Evolutionary conservation across 495 filamentous ascomycete species (phyloP).

Genomic region (Penicillium macrosclerotiorum): DNA sequence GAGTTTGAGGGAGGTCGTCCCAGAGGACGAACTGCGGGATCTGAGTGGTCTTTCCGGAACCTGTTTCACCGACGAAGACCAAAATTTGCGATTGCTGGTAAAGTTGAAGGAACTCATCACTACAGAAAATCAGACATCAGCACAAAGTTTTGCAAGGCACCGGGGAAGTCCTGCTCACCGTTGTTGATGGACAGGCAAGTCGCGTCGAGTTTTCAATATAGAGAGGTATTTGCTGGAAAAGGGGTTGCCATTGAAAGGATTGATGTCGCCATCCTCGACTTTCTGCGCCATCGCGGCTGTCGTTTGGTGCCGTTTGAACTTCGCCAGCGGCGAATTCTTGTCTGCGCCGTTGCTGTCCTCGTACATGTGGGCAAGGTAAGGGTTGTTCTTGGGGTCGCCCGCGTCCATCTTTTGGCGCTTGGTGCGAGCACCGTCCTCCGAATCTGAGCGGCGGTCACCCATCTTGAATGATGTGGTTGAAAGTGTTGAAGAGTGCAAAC

Average conservation of each 20-base stretch:
- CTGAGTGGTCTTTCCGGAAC: constrained; percentile 98
- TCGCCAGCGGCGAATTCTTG: constrained; percentile 52
- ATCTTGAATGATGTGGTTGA: constrained; percentile 27
- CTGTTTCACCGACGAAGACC: constrained; percentile 98
- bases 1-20: constrained; percentile 88
- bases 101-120: constrained; percentile 87
- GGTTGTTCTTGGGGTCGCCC: constrained; percentile 63
- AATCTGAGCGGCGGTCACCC: constrained; percentile 42
- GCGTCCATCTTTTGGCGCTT: constrained; percentile 53
- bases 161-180: constrained; percentile 51
- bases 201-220: constrained; percentile 78
- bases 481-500: constrained; percentile 21
- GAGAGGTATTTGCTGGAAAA: constrained; percentile 83
- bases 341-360: constrained; percentile 46
- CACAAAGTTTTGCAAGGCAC: background rate
- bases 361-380: constrained; percentile 91
- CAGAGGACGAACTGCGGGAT: constrained; percentile 97
- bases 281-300: constrained; percentile 70
- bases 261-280: constrained; percentile 78
- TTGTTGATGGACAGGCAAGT: constrained; percentile 87
- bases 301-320: constrained; percentile 74
- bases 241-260: constrained; percentile 75
- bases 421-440: constrained; percentile 39
- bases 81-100: constrained; percentile 94
- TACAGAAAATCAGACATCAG: constrained; percentile 26